Evolutionary conservation across 768 basidiomycete species (phyloP), one percentile per base, ranked within the genome.

Genomic region (Lactarius vividus): DNA sequence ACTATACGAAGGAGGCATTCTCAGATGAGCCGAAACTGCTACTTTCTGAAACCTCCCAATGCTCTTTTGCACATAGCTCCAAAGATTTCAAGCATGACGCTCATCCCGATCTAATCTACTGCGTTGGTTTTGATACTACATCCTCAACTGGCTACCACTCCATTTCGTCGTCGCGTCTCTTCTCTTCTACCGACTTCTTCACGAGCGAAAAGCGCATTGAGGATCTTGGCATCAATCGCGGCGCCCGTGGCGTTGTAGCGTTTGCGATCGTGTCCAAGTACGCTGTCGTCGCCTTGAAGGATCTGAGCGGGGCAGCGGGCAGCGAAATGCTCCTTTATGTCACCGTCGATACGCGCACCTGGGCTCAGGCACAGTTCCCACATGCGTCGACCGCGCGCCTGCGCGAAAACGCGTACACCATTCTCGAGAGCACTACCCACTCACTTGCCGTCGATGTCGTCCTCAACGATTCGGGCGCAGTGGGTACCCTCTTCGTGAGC

Each of bases 361-460:
- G 95, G 95, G 88, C 90, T 2, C 87, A 88, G 71, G 94, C 93
- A 2, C 86, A 87, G 66, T 98, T 99, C 81, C 97, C 97, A 3
- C 97, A 97, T 73, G 88, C 91, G 3, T 88, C 87, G 0, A 86
- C 85, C 2, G 88, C 90, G 2, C 82, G 83, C 40, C 83, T 97
- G 16, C 84, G 88, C 8, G 94, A 96, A 78, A 96, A 96, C 73
- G 92, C 92, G 7, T 98, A 99, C 75, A 99, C 97, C 11, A 88
- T 99, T 71, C 89, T 99, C 65, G 95, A 98, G 76, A 91, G 89
- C 4, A 96, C 94, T 10, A 88, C 88, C 0, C 94, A 98, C 74
- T 98, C 96, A 8, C 83, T 99, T 29, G 93, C 90, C 4, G 92
- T 99, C 44, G 97, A 99, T 73, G 96, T 98, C 55, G 85, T 96